Base-by-base conservation (phyloP, 768 basidiomycete genomes). In the Tulasnella sp. region DNA sequence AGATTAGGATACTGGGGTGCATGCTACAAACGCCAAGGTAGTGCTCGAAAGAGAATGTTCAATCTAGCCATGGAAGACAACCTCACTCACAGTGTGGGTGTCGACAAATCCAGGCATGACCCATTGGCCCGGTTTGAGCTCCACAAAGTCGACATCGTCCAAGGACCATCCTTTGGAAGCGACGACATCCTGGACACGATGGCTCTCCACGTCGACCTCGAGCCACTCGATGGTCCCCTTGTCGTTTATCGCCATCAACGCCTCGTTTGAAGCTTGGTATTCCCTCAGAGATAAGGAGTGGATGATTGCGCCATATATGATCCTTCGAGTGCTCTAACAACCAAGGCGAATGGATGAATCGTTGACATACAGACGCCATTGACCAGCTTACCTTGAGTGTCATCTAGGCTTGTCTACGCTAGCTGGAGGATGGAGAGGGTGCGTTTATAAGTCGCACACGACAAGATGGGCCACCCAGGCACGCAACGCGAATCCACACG, bases 21-120 rank as follows among this genome's bases (percentile, higher is more conserved):
- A 73, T 90, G 86, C 85, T 74, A 49, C 19, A 25, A n/a, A 50
- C 4, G 19, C 48, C 41, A 11, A 31, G 43, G 9, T 3, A n/a
- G n/a, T n/a, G n/a, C 22, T 9, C 24, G 12, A 44, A 51, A 38
- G 15, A 3, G 31, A 12, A 21, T 21, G 19, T 21, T 27, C 4
- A 34, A 30, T 4, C 41, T 22, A n/a, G 56, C 21, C 34, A 59
- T 4, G 55, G 12, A 31, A 17, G 8, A 60, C 22, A 2, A 8
- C 25, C 19, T 15, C 30, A 69, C 84, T 68, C 67, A 92, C 92
- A 31, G 85, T 88, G 71, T 94, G 92, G 29, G 92, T 94, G 74
- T 96, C 92, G 55, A 93, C 74, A 68, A 94, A 81, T 2, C 92
- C 92, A 4, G 92, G 92, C 66, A 90, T 80, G 58, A 94, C 66